These are phyloP conservation scores for Skeletonema menzelii DNA, from an alignment of 108 stramenopile genomes.

Conservation along the genomic window DNA sequence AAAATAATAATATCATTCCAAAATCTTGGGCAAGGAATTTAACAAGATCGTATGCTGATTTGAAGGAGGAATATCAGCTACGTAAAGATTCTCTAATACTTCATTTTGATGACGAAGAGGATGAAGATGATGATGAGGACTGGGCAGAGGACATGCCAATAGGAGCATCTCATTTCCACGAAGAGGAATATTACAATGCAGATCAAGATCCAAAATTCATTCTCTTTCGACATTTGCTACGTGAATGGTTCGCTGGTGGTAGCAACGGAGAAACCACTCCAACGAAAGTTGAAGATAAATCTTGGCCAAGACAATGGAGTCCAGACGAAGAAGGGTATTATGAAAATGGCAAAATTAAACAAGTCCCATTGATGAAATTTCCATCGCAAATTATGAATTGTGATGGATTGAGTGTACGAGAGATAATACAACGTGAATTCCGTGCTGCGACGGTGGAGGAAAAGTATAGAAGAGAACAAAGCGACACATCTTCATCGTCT, in stretches of 20 bases:
- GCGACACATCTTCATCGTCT: not conserved
- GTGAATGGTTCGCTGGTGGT: conserved; percentile 55
- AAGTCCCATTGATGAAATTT: conserved; percentile 37
- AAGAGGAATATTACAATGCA: conserved; percentile 2
- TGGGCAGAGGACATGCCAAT: conserved; percentile 8
- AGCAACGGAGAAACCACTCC: not conserved
- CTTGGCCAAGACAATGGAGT: conserved; percentile 21
- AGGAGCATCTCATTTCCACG: conserved; percentile 30
- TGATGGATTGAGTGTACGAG: conserved; percentile 26
- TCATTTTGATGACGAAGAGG: conserved; percentile 10
- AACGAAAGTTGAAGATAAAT: conserved; percentile 13
- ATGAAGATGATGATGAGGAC: conserved; percentile 1
- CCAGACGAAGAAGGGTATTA: conserved; percentile 30
- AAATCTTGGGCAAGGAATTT: conserved; percentile 39
- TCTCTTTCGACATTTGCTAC: conserved; percentile 67
- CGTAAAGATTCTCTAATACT: conserved; percentile 1
- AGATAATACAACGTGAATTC: conserved; percentile 77
- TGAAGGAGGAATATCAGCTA: conserved; percentile 28
- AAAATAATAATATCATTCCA: conserved; percentile 2
- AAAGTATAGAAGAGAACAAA: not conserved
- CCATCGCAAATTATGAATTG: conserved; percentile 37
- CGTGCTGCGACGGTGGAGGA: conserved; percentile 41
- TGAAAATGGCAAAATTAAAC: conserved; percentile 21
- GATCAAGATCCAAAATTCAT: conserved; percentile 44
- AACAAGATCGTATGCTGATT: conserved; percentile 36